Evolutionary conservation across 371 early-diverging fungal genomes (phyloP).

Genomic region (Nematocida homosporus): DNA sequence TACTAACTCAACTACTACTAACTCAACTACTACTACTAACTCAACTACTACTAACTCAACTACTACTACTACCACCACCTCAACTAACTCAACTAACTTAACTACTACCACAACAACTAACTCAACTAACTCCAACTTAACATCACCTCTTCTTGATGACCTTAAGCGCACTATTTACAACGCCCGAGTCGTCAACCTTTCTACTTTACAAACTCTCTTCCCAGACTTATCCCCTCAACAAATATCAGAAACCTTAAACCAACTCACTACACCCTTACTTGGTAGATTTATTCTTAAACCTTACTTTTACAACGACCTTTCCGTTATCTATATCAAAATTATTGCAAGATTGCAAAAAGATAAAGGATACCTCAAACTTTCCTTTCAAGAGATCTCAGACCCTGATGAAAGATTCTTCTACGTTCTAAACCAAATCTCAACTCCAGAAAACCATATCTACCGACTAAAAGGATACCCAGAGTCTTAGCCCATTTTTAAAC

Average conservation of each 20-base stretch:
- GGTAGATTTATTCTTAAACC: slow-evolving; percentile 27
- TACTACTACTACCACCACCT: neutral
- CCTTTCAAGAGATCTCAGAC: slow-evolving; percentile 20
- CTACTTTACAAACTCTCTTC: slow-evolving; percentile 1
- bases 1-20: no score
- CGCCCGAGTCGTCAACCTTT: slow-evolving; percentile 37
- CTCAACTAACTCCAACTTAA: neutral
- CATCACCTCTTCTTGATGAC: no score
- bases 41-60: no score
- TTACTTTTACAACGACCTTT: slow-evolving; percentile 42
- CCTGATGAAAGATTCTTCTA: slow-evolving; percentile 32
- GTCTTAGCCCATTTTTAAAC: neutral
- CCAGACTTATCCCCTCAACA: neutral
- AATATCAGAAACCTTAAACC: slow-evolving; percentile 10
- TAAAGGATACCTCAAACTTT: slow-evolving; percentile 3
- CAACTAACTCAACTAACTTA: neutral
- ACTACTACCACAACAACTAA: neutral
- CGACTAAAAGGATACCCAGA: slow-evolving; percentile 35
- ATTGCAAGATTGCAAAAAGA: slow-evolving; percentile 19
- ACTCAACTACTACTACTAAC: no score
- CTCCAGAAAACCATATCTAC: slow-evolving; percentile 12
- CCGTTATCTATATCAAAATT: slow-evolving; percentile 1
- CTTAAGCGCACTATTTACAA: slow-evolving; percentile 46
- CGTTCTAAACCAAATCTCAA: slow-evolving; percentile 24
- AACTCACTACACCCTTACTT: slow-evolving; percentile 23